These are phyloP conservation scores for Lachancea quebecensis DNA, from an alignment of 805 yeast genomes.

Conservation along the genomic window DNA sequence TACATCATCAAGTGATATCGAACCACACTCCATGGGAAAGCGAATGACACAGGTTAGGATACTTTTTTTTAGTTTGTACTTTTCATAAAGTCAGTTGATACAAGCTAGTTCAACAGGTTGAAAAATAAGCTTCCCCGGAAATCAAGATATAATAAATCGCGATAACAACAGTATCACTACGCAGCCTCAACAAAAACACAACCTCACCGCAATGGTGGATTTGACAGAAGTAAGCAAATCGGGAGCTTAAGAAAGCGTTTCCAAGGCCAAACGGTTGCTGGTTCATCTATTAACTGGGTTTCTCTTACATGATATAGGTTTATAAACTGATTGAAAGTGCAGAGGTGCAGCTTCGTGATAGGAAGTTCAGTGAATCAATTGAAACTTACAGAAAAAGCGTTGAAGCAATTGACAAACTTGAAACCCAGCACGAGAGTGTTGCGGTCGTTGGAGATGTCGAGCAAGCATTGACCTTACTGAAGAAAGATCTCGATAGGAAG, in stretches of 20 bases:
- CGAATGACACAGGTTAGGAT: not conserved
- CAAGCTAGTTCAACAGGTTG: not conserved
- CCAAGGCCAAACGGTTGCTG: too few relatives aligned
- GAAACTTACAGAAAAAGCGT: slow-evolving; percentile 25
- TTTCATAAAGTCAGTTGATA: not conserved
- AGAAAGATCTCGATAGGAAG: slow-evolving; percentile 29
- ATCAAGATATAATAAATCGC: not conserved
- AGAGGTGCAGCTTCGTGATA: slow-evolving; percentile 40
- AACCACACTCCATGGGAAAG: not conserved
- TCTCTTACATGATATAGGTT: slow-evolving; percentile 29
- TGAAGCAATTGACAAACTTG: slow-evolving; percentile 8
- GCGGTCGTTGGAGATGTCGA: slow-evolving; percentile 30
- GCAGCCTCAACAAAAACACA: not conserved
- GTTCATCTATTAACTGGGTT: not conserved
- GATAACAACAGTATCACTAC: not conserved
- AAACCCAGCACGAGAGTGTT: slow-evolving; percentile 6
- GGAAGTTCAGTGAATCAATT: slow-evolving; percentile 39
- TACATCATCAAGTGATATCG: not conserved
- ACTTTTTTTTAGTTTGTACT: not conserved
- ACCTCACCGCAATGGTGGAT: slow-evolving; percentile 1
- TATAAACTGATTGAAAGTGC: slow-evolving; percentile 48
- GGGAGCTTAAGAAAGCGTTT: not conserved
- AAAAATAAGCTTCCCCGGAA: not conserved
- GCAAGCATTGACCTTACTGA: slow-evolving; percentile 22
- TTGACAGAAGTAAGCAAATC: slow-evolving; percentile 3